phyloP scores from a whole-genome alignment of 106 monocot genomes.

The Platanthera zijinensis region DNA sequence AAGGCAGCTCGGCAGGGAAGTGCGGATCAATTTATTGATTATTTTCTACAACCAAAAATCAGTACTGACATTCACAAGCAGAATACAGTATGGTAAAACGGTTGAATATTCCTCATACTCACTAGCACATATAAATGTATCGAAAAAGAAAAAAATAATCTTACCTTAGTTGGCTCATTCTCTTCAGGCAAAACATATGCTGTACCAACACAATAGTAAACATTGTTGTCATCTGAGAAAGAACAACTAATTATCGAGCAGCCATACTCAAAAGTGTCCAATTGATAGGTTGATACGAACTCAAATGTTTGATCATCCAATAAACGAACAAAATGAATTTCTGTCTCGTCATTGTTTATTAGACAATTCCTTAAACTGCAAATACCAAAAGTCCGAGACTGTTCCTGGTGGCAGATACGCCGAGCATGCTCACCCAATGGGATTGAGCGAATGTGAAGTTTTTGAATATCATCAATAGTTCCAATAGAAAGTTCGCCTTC shows the following conservation, averaged over 20 bases:
- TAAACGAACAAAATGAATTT: constrained; percentile 82
- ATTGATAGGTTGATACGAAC: constrained; percentile 59
- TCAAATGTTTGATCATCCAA: constrained; percentile 98
- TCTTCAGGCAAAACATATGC: constrained; percentile 98
- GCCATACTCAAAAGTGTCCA: constrained; percentile 80
- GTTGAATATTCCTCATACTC: background rate
- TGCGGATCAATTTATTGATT: background rate
- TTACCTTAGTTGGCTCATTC: constrained; percentile 87
- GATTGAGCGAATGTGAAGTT: constrained; percentile 94
- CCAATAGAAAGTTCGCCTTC: constrained; percentile 99
- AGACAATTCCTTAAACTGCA: constrained; percentile 59
- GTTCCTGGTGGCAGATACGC: constrained; percentile 93
- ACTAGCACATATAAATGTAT: background rate
- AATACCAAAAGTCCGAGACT: constrained; percentile 82
- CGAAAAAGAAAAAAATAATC: background rate
- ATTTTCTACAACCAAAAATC: background rate
- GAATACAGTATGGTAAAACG: background rate
- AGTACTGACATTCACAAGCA: background rate
- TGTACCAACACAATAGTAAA: constrained; percentile 92
- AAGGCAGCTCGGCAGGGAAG: too few species aligned
- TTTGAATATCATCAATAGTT: constrained; percentile 95
- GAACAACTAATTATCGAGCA: constrained; percentile 88
- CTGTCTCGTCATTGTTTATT: constrained; percentile 58
- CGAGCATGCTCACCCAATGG: constrained; percentile 90
- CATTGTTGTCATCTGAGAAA: constrained; percentile 79